Base-by-base conservation (phyloP, 192 early-diverging fungal genomes). In the Rhizophagus prolifer region DNA sequence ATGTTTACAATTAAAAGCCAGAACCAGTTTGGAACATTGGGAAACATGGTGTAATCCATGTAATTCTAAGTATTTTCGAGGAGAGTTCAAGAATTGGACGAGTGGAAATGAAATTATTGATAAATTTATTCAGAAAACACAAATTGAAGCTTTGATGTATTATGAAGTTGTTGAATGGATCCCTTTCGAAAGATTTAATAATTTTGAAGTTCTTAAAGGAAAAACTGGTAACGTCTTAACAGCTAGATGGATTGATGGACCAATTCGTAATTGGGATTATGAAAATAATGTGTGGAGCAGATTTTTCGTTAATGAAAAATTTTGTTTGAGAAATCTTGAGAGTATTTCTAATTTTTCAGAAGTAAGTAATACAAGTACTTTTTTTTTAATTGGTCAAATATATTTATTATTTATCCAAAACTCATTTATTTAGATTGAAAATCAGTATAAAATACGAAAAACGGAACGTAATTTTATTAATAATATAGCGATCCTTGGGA, bases 401-500 rank as follows among this genome's bases (percentile, higher is more conserved):
- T 23, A 23, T 23, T 23, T 60, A 60, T 0, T 23, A 60, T 19
- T 7, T 23, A n/a, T 23, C 12, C 0, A 19, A 19, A 31, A 1
- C 31, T 3, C 4, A 38, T 8, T 14, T 59, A 59, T n/a, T 59
- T 23, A n/a, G 58, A 59, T 19, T 64, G 14, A 64, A 64, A 64
- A 64, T 64, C 62, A 64, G 16, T 28, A 30, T 64, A 30, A 31
- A 30, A 5, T 28, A 12, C 6, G 62, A 12, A 28, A 28, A 7
- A 30, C 25, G 9, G 25, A 4, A 0, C 38, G 38, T 38, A 38
- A 38, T n/a, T 9, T 38, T 38, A 38, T 38, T 9, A 38, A 7
- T 38, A 13, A 25, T 4, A 70, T 64, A 14, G 62, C 68, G 5
- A 25, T 80, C 34, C 77, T 79, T 64, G 82, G 82, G 1, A 38